Percentiles rank a stretch among this genome's conserved stretches.
Conservation (phyloP, 148 eudicot species). For the Agrostemma githago region DNA sequence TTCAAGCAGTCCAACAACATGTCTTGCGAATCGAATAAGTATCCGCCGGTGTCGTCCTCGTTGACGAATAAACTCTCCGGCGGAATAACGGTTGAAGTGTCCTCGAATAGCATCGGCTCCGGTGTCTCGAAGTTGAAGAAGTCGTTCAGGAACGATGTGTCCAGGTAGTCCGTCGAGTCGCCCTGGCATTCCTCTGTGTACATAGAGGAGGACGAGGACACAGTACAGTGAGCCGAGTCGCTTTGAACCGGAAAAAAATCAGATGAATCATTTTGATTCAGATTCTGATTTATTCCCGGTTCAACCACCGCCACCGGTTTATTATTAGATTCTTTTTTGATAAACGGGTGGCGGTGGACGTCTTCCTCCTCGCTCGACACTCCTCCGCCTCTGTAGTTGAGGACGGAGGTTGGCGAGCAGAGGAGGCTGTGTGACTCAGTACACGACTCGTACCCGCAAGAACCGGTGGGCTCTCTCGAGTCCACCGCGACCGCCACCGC, state of each 20-base stretch:
- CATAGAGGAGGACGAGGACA: neutral
- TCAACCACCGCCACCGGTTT: constrained; percentile 21
- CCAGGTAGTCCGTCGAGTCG: constrained; percentile 32
- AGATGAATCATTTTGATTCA: neutral
- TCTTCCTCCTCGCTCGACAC: constrained; percentile 20
- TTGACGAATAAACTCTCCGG: neutral
- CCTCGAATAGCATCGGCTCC: constrained; percentile 38
- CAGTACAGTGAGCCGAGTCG: neutral
- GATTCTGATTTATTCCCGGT: neutral
- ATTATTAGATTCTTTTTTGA: neutral
- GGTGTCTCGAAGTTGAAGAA: constrained; percentile 47
- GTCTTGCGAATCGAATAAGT: constrained; percentile 24
- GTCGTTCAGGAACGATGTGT: constrained; percentile 31
- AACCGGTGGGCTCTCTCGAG: constrained; percentile 11
- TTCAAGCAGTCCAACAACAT: constrained; percentile 24
- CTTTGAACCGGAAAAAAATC: neutral
- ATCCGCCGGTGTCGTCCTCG: neutral
- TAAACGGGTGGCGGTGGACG: constrained; percentile 15
- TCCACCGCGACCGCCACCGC: constrained; percentile 7
- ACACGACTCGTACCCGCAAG: constrained; percentile 43
- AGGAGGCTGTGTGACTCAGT: constrained; percentile 39
- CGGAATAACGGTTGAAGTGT: constrained; percentile 15
- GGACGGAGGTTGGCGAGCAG: constrained; percentile 63
- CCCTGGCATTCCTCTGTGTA: constrained; percentile 39
- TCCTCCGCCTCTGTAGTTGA: constrained; percentile 18